A percentile compares a stretch with the other conserved stretches of the same genome.
phyloP scores from a whole-genome alignment of 306 rosid species.

The Macrotyloma uniflorum region DNA sequence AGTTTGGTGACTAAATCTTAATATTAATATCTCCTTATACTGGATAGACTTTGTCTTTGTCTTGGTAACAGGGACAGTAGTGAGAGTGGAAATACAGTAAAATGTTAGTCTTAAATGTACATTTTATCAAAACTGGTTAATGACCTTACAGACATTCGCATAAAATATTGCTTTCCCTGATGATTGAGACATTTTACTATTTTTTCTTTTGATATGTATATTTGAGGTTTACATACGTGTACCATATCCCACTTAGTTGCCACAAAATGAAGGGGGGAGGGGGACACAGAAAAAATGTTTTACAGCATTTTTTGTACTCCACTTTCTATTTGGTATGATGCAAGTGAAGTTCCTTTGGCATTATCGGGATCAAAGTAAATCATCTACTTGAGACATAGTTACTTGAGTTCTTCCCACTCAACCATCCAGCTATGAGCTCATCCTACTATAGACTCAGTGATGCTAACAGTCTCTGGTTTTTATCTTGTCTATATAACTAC shows the following conservation, averaged over 20 bases:
- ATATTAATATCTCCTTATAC: constrained; percentile 13
- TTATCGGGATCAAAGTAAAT: neutral
- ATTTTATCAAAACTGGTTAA: neutral
- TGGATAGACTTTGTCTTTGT: neutral
- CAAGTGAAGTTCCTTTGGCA: neutral
- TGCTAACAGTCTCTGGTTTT: constrained; percentile 11
- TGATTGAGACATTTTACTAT: neutral
- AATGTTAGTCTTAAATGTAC: neutral
- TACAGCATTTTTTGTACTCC: neutral
- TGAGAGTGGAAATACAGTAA: neutral
- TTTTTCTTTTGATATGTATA: neutral
- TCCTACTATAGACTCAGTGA: constrained; percentile 10
- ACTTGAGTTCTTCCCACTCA: neutral
- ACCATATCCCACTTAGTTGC: neutral
- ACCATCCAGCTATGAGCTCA: neutral
- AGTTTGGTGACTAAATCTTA: constrained; percentile 11
- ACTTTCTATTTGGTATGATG: neutral
- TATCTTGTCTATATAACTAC: constrained; percentile 7
- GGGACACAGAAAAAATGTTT: neutral
- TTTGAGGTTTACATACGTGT: neutral
- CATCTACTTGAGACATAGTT: neutral
- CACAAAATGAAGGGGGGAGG: neutral
- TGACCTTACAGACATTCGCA: neutral
- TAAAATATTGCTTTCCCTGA: neutral
- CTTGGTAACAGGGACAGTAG: neutral